phyloP scores from a whole-genome alignment of 176 grass and related monocot genomes.

The Oryza punctata region DNA sequence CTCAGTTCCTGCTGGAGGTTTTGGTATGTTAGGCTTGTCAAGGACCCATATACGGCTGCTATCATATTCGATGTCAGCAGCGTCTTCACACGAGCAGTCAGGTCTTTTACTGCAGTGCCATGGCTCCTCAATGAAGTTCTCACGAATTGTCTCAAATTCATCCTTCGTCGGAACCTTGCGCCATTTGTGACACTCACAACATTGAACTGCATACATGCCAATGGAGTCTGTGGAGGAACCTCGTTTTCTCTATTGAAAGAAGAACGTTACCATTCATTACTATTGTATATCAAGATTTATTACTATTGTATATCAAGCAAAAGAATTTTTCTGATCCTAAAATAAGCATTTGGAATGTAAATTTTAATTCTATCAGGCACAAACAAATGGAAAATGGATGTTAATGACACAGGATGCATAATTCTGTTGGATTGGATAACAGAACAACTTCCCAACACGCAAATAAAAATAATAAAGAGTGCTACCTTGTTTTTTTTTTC shows the following conservation, averaged over 20 bases:
- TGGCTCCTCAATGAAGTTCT: slow-evolving; percentile 66
- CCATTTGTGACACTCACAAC: slow-evolving; percentile 74
- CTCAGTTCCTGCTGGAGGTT: slow-evolving; percentile 65
- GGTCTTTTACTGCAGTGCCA: slow-evolving; percentile 71
- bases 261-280: slow-evolving; percentile 16
- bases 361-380: neutral
- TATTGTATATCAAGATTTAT: neutral
- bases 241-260: slow-evolving; percentile 51
- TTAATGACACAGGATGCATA: neutral
- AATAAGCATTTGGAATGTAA: slow-evolving; percentile 12
- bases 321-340: slow-evolving; percentile 18
- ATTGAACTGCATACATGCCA: slow-evolving; percentile 78
- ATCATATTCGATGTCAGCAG: slow-evolving; percentile 77
- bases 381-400: neutral
- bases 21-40: slow-evolving; percentile 83
- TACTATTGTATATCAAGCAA: neutral
- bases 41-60: slow-evolving; percentile 70
- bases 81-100: slow-evolving; percentile 61
- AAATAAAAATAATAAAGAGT: slow-evolving; percentile 14
- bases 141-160: slow-evolving; percentile 74
- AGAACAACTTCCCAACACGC: neutral
- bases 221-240: slow-evolving; percentile 50
- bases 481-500: neutral
- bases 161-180: slow-evolving; percentile 66
- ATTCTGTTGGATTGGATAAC: neutral